Percentiles rank a stretch among this genome's conserved stretches.
These are phyloP conservation scores for Lupinus albus DNA, from an alignment of 306 rosid genomes.

Conservation along the genomic window DNA sequence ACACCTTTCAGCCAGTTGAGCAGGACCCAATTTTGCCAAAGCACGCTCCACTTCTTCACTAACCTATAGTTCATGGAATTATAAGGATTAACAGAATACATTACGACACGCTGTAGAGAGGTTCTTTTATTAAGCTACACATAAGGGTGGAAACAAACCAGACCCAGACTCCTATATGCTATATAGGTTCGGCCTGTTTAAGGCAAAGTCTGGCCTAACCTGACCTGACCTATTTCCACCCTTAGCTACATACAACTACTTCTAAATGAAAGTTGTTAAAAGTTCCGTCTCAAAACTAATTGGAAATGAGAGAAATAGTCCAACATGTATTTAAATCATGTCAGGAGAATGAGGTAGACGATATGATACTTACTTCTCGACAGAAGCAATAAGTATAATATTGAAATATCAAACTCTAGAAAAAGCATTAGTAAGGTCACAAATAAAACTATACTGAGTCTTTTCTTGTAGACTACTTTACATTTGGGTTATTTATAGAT, in stretches of 20 bases:
- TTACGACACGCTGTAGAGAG: conserved; percentile 11
- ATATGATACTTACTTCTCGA: neutral
- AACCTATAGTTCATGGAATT: conserved; percentile 57
- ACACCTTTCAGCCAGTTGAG: conserved; percentile 64
- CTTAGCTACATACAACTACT: neutral
- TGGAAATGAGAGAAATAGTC: too few species aligned
- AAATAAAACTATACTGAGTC: neutral
- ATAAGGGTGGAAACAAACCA: too few species aligned
- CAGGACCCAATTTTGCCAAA: conserved; percentile 60
- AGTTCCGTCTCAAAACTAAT: too few species aligned
- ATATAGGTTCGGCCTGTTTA: too few species aligned
- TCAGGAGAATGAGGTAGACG: too few species aligned
- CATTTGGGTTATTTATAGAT: neutral
- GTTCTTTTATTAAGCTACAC: conserved; percentile 16
- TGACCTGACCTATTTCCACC: too few species aligned
- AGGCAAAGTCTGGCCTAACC: too few species aligned
- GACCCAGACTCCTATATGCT: too few species aligned
- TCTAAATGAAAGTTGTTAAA: neutral
- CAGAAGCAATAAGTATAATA: conserved; percentile 12
- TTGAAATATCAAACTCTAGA: conserved; percentile 16
- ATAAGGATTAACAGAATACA: conserved; percentile 35
- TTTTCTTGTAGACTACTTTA: conserved; percentile 1
- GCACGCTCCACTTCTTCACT: conserved; percentile 91
- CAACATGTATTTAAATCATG: too few species aligned
- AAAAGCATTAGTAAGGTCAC: neutral